These are phyloP conservation scores for Calonectria naviculata DNA, from an alignment of 2,329 filamentous ascomycete species.

Conservation along the genomic window DNA sequence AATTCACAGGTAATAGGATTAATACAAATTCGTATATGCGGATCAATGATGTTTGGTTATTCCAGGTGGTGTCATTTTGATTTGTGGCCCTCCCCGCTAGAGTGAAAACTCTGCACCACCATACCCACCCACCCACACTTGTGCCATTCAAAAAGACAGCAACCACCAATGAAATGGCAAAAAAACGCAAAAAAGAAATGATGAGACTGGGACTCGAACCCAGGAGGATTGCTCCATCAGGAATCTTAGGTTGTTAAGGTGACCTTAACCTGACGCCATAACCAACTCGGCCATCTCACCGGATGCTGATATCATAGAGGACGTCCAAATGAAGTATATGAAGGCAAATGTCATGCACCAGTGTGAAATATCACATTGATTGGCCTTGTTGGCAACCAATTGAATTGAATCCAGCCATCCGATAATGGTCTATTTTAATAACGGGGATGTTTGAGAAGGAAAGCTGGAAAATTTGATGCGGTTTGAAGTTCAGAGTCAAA, in stretches of 20 bases:
- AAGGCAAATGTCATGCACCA: neutral
- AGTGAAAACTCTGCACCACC: neutral
- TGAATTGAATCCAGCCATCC: too few relatives aligned
- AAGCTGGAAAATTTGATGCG: too few relatives aligned
- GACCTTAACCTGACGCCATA: slow-evolving; percentile 8
- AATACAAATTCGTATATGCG: too few relatives aligned
- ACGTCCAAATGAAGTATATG: neutral
- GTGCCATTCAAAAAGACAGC: neutral
- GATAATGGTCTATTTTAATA: too few relatives aligned
- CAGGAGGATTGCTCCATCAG: slow-evolving; percentile 7
- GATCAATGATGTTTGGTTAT: too few relatives aligned
- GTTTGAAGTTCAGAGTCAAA: too few relatives aligned
- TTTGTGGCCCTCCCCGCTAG: neutral
- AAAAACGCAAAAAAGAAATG: neutral
- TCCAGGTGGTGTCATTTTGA: too few relatives aligned
- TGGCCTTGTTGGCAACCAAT: too few relatives aligned
- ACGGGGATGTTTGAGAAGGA: too few relatives aligned
- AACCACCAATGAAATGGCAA: neutral
- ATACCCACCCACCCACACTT: neutral
- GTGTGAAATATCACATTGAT: too few relatives aligned
- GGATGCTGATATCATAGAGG: neutral
- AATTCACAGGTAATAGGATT: too few relatives aligned
- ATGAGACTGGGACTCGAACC: slow-evolving; percentile 9
- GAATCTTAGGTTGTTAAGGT: slow-evolving; percentile 7
- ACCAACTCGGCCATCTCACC: slow-evolving; percentile 8